These are phyloP conservation scores for Hsuehochloa calcarea DNA, from an alignment of 176 grass and related monocot species.

Conservation along the genomic window DNA sequence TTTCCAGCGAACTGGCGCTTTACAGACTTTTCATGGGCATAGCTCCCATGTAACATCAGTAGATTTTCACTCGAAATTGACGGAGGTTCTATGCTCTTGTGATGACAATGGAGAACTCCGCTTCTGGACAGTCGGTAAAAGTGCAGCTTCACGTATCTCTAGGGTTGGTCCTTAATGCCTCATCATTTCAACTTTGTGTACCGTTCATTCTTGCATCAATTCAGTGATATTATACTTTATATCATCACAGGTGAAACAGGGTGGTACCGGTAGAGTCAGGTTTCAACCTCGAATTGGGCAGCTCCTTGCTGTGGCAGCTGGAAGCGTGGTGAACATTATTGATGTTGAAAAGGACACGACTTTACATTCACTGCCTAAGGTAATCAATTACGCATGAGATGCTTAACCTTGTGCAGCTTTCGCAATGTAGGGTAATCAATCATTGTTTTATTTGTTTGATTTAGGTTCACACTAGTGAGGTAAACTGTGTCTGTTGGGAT, in stretches of 20 bases:
- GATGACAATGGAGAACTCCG: conserved; percentile 69
- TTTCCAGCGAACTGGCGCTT: conserved; percentile 49
- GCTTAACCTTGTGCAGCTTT: background rate
- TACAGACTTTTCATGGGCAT: conserved; percentile 60
- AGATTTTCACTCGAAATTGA: conserved; percentile 71
- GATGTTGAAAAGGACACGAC: conserved; percentile 61
- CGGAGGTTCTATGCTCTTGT: conserved; percentile 58
- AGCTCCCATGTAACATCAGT: conserved; percentile 64
- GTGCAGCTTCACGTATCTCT: conserved; percentile 28
- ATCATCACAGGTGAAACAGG: conserved; percentile 51
- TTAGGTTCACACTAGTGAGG: conserved; percentile 67
- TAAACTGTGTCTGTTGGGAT: conserved; percentile 84
- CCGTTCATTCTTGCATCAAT: background rate
- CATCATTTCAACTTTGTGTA: background rate
- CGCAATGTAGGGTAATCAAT: background rate
- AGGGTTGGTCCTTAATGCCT: conserved; percentile 46
- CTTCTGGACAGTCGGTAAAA: conserved; percentile 67
- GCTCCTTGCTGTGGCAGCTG: conserved; percentile 73
- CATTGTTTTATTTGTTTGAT: conserved; percentile 20
- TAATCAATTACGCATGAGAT: conserved; percentile 22
- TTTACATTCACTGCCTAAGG: conserved; percentile 56
- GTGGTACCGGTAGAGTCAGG: conserved; percentile 67
- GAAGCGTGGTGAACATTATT: conserved; percentile 71
- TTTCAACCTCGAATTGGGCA: conserved; percentile 80
- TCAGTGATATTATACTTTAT: conserved; percentile 19